A percentile compares a stretch with the other conserved stretches of the same genome.
phyloP scores from a whole-genome alignment of 208 protist species.

The Trypanosoma conorhini region DNA sequence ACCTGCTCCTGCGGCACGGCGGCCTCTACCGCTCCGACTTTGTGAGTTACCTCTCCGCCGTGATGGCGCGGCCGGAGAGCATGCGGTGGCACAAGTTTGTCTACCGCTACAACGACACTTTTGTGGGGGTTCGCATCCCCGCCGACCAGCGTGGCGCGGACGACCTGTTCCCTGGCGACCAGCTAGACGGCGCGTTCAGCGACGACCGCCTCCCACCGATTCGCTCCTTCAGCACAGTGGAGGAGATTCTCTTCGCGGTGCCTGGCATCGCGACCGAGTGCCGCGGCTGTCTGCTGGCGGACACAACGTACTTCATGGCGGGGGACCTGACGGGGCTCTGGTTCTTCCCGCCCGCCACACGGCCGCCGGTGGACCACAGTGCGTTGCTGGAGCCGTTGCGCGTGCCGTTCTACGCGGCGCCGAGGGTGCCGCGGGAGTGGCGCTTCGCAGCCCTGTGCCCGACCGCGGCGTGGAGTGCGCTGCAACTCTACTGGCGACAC shows the following conservation, averaged over 20 bases:
- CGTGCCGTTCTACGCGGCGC: slow-evolving; percentile 48
- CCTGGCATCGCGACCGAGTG: slow-evolving; percentile 86
- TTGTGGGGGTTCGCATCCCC: slow-evolving; percentile 62
- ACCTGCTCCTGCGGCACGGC: slow-evolving; percentile 71
- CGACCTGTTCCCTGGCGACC: background rate
- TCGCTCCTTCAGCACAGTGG: slow-evolving; percentile 75
- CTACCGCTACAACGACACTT: slow-evolving; percentile 73
- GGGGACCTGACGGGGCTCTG: slow-evolving; percentile 76
- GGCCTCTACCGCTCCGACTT: slow-evolving; percentile 85
- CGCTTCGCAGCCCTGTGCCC: slow-evolving; percentile 65
- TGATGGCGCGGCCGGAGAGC: slow-evolving; percentile 44
- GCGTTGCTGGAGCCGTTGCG: slow-evolving; percentile 46
- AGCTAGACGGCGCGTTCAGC: background rate
- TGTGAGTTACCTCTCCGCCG: slow-evolving; percentile 71
- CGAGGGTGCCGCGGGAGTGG: slow-evolving; percentile 52
- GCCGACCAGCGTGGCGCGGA: slow-evolving; percentile 27
- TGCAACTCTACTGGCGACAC: slow-evolving; percentile 31
- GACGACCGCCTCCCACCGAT: slow-evolving; percentile 39
- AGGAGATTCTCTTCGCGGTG: slow-evolving; percentile 89
- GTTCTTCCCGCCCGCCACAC: slow-evolving; percentile 26
- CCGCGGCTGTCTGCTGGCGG: slow-evolving; percentile 82
- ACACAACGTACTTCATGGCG: slow-evolving; percentile 85
- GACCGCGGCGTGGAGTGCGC: slow-evolving; percentile 35
- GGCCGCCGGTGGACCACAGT: slow-evolving; percentile 31
- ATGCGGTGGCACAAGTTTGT: slow-evolving; percentile 56